Evolutionary conservation across 1,284 basidiomycete species (phyloP).

Genomic region (Papiliotrema fonsecae): DNA sequence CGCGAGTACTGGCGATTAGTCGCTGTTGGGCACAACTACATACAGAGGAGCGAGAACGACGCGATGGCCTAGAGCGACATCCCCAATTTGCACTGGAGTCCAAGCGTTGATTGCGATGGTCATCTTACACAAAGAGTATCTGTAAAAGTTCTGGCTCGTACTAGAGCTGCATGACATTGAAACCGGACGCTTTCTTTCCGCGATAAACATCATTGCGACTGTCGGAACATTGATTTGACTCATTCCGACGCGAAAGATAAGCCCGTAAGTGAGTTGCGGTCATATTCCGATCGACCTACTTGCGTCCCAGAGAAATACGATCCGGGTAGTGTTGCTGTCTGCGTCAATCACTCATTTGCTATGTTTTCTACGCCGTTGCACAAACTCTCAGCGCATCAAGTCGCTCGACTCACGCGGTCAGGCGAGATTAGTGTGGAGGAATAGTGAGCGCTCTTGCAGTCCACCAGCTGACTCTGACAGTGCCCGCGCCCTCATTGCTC

Average conservation of each 20-base stretch:
- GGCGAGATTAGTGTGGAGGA: constrained; percentile 22
- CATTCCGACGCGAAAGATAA: constrained; percentile 2
- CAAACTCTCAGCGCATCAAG: constrained; percentile 19
- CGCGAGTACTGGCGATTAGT: constrained; percentile 10
- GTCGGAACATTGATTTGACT: background rate
- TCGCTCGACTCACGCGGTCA: constrained; percentile 13
- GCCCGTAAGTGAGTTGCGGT: too few species aligned
- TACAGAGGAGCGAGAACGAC: constrained; percentile 19
- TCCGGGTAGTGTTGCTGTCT: too few species aligned
- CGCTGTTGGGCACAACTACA: background rate
- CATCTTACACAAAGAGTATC: too few species aligned
- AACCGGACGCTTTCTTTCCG: background rate
- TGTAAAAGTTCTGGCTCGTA: too few species aligned
- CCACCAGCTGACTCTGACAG: constrained; percentile 9
- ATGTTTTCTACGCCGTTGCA: constrained; percentile 12
- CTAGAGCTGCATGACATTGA: too few species aligned
- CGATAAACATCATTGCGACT: constrained; percentile 3
- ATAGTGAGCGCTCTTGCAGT: constrained; percentile 18
- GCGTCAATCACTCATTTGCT: background rate
- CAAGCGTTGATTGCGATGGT: constrained; percentile 8
- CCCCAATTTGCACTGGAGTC: constrained; percentile 13
- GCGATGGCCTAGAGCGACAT: constrained; percentile 10
- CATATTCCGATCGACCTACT: background rate
- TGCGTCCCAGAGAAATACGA: too few species aligned
- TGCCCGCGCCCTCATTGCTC: constrained; percentile 17